Evolutionary conservation across 2,329 filamentous ascomycete species (phyloP), one percentile per base, ranked within the genome.

Genomic region (Cordyceps fumosorosea): DNA sequence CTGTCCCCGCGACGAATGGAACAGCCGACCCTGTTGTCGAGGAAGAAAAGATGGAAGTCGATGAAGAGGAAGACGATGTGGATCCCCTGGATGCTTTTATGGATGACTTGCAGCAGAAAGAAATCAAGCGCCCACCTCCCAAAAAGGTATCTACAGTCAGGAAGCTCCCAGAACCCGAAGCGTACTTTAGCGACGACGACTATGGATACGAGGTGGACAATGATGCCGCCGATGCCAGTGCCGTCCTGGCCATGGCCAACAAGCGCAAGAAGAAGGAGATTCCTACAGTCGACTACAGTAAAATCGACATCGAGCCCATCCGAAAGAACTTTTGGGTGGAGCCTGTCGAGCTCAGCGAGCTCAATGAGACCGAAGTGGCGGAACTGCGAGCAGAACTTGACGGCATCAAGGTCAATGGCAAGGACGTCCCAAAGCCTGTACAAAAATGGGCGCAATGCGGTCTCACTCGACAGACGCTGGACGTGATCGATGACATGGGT

Each of bases 31-130:
- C 51, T 62, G 40, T 62, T 10, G 64, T 67, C 47, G 63, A 68
- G 51, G 67, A 64, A 56, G 80, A 82, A 40, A 70, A 76, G 40
- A 88, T 87, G 84, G 80, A 86, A 32, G 76, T 85, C 63, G 85
- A 86, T 66, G 76, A 72, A 60, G 73, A 20, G 37, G 81, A 86
- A 62, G 87, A 91, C 60, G 90, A 92, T 52, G 77, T 95, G 42
- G 95, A 99, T 73, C 91, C 95, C 8, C 80, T 99, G 44, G 95
- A 99, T 77, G 93, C 92, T n/a, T 99, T 96, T 78, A 99, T 99
- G 95, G 89, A 87, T 58, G 85, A 83, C 64, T 80, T 86, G 18
- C 80, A 82, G 60, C 74, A 82, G 45, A 75, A 89, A 3, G 81
- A 85, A 61, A 74, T 82, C 65, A 77, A 75, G 59, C 74, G 73